Percentiles rank a stretch among this genome's conserved stretches.
phyloP scores from a whole-genome alignment of 108 stramenopile genomes.

The Cyclotella distinguenda region DNA sequence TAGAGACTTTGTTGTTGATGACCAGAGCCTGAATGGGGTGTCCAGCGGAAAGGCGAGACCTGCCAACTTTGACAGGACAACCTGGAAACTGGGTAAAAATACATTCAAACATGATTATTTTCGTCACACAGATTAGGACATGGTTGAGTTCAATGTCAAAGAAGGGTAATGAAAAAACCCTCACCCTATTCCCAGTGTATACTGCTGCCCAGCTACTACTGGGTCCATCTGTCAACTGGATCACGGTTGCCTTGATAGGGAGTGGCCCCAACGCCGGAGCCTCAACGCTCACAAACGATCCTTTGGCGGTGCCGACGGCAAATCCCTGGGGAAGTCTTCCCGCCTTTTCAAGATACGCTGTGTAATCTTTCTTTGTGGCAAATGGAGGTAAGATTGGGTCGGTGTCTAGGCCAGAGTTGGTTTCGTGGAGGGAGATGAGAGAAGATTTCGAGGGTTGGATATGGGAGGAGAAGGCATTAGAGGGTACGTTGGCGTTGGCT shows the following conservation, averaged over 20 bases:
- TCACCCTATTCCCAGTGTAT: conserved; percentile 81
- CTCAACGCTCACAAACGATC: conserved; percentile 77
- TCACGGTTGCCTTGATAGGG: conserved; percentile 78
- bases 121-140: too few species aligned
- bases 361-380: conserved; percentile 59
- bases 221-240: conserved; percentile 81
- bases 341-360: conserved; percentile 59
- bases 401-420: conserved; percentile 40
- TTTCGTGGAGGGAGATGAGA: neutral
- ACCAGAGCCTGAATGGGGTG: conserved; percentile 89
- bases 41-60: conserved; percentile 69
- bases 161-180: conserved; percentile 14
- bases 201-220: conserved; percentile 88
- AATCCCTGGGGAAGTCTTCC: conserved; percentile 74
- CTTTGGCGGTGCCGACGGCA: conserved; percentile 76
- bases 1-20: conserved; percentile 96
- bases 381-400: conserved; percentile 66
- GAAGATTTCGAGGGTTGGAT: conserved; percentile 5
- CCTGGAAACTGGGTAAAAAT: conserved; percentile 75
- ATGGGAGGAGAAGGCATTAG: conserved; percentile 17
- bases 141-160: too few species aligned
- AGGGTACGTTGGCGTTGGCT: conserved; percentile 2
- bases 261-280: conserved; percentile 77
- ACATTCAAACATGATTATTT: too few species aligned
- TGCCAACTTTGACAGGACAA: conserved; percentile 88